Conservation (phyloP, 2,329 filamentous ascomycete genomes). For the Rutstroemia sp. region DNA sequence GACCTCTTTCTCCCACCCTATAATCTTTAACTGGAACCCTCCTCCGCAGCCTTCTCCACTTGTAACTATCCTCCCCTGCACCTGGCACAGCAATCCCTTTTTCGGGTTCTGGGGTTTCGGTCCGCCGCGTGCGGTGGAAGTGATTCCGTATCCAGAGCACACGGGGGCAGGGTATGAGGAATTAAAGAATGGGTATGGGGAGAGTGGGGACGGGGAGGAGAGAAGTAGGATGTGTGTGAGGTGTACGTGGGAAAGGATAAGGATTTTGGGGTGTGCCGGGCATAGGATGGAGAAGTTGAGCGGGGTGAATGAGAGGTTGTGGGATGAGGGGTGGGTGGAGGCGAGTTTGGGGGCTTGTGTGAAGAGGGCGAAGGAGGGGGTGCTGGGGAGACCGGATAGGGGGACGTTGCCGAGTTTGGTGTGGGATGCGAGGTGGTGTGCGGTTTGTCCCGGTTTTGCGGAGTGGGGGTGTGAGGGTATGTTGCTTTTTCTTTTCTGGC, state of each 20-base stretch:
- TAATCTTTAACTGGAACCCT: slow-evolving; percentile 22
- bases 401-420: slow-evolving; percentile 5
- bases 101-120: slow-evolving; percentile 23
- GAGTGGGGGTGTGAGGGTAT: background rate
- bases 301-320: slow-evolving; percentile 12
- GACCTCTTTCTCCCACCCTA: slow-evolving; percentile 25
- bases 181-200: slow-evolving; percentile 14
- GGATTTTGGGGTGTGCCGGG: slow-evolving; percentile 16
- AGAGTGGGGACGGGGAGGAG: slow-evolving; percentile 1
- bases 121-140: slow-evolving; percentile 10
- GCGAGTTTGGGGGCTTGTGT: slow-evolving; percentile 9
- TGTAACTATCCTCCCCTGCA: slow-evolving; percentile 13
- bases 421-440: slow-evolving; percentile 21
- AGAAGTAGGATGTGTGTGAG: slow-evolving; percentile 21
- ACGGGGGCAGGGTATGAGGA: slow-evolving; percentile 19
- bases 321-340: slow-evolving; percentile 5
- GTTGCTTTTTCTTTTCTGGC: no score
- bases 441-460: slow-evolving; percentile 20
- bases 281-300: slow-evolving; percentile 12
- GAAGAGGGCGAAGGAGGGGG: background rate
- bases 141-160: slow-evolving; percentile 10
- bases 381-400: background rate
- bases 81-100: slow-evolving; percentile 20
- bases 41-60: background rate
- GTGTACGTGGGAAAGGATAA: slow-evolving; percentile 19